Evolutionary conservation across 768 basidiomycete genomes (phyloP).

Genomic region (Pholiota conissans): DNA sequence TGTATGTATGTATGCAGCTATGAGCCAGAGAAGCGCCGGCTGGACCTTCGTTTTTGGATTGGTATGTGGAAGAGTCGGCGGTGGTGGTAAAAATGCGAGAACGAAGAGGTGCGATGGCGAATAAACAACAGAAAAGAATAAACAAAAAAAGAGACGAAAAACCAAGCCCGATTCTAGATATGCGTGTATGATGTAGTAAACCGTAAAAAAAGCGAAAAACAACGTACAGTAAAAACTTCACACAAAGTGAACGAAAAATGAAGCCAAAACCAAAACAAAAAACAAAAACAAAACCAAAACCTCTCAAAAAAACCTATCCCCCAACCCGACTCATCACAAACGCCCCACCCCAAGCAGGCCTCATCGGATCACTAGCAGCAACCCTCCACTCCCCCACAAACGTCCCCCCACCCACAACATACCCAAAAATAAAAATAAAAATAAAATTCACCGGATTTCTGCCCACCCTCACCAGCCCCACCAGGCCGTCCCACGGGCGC

Average conservation of each 20-base stretch:
- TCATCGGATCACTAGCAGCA: constrained; percentile 40
- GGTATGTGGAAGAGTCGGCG: no score
- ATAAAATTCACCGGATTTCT: constrained; percentile 23
- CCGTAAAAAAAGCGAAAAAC: no score
- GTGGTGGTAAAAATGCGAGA: no score
- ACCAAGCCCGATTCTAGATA: no score
- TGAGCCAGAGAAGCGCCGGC: no score
- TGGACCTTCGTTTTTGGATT: no score
- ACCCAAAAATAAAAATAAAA: constrained; percentile 76
- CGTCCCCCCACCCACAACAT: constrained; percentile 61
- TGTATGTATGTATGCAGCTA: no score
- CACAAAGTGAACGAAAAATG: neutral
- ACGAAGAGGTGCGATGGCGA: no score
- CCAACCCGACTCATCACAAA: constrained; percentile 53
- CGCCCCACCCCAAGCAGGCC: constrained; percentile 61
- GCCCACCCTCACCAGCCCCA: constrained; percentile 47
- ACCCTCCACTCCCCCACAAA: constrained; percentile 76
- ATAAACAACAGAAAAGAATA: no score
- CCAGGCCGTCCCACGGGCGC: constrained; percentile 58
- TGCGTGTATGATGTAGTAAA: no score
- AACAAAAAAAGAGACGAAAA: no score
- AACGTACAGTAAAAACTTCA: neutral
- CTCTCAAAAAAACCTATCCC: neutral
- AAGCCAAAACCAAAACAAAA: constrained; percentile 1
- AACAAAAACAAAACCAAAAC: neutral